These are phyloP conservation scores for Pecoramyces ruminantium DNA, from an alignment of 192 early-diverging fungal genomes.

Conservation along the genomic window DNA sequence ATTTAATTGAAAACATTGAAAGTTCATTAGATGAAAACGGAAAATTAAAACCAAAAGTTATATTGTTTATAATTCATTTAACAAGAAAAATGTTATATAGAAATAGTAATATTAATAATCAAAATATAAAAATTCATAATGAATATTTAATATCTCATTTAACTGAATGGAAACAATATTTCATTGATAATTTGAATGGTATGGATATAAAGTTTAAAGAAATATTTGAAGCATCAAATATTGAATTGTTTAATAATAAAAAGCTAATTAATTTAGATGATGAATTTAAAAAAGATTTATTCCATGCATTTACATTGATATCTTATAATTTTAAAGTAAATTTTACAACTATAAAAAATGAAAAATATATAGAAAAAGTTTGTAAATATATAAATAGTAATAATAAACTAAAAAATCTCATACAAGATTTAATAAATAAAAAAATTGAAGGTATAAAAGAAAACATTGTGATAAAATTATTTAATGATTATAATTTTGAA, in stretches of 20 bases:
- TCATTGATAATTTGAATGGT: neutral
- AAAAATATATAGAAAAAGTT: neutral
- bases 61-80: neutral
- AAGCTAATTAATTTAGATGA: neutral
- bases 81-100: neutral
- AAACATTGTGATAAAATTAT: neutral
- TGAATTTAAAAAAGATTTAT: neutral
- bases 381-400: neutral
- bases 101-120: neutral
- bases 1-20: neutral
- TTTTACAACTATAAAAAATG: neutral
- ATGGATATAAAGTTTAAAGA: neutral
- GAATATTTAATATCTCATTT: neutral
- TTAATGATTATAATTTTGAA: neutral
- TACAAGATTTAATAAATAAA: neutral
- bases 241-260: neutral
- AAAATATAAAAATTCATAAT: neutral
- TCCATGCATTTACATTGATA: neutral
- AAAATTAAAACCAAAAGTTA: neutral
- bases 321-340: neutral
- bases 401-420: neutral
- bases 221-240: neutral
- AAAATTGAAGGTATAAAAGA: neutral
- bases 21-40: neutral
- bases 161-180: neutral